A percentile compares a stretch with the other conserved stretches of the same genome.
Conservation (phyloP, 1,139 yeast species). For the Blastobotrys petasosporus region DNA sequence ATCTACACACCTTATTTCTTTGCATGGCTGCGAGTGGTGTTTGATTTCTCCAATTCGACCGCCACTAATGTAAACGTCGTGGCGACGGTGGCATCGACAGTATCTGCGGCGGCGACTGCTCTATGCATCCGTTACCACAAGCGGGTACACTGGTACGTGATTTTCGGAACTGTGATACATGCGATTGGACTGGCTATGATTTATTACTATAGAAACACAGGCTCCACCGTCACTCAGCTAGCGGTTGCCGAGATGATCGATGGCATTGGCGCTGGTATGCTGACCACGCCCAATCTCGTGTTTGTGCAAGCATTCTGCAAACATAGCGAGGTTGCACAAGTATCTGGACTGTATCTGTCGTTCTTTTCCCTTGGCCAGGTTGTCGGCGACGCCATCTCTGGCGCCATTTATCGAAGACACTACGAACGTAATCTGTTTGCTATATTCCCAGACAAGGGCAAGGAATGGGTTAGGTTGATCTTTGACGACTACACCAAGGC, state of each 20-base stretch:
- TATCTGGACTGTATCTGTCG: conserved; percentile 22
- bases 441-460: conserved; percentile 8
- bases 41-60: conserved; percentile 47
- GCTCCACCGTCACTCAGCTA: conserved; percentile 16
- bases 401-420: conserved; percentile 16
- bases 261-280: conserved; percentile 23
- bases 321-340: conserved; percentile 22
- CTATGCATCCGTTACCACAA: conserved; percentile 43
- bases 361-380: conserved; percentile 20
- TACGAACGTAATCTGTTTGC: conserved; percentile 12
- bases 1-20: conserved; percentile 19
- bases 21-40: conserved; percentile 47
- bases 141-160: conserved; percentile 52
- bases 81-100: conserved; percentile 58
- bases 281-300: conserved; percentile 21
- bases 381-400: conserved; percentile 19
- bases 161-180: conserved; percentile 51
- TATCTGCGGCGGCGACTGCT: conserved; percentile 53
- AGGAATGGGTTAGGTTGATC: conserved; percentile 11
- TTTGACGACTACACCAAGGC: conserved; percentile 16
- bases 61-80: conserved; percentile 60
- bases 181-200: conserved; percentile 46
- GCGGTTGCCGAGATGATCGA: conserved; percentile 19
- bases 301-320: conserved; percentile 20
- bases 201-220: conserved; percentile 15